Base-by-base conservation (phyloP, 2,329 filamentous ascomycete genomes). In the Diaporthe capsici region DNA sequence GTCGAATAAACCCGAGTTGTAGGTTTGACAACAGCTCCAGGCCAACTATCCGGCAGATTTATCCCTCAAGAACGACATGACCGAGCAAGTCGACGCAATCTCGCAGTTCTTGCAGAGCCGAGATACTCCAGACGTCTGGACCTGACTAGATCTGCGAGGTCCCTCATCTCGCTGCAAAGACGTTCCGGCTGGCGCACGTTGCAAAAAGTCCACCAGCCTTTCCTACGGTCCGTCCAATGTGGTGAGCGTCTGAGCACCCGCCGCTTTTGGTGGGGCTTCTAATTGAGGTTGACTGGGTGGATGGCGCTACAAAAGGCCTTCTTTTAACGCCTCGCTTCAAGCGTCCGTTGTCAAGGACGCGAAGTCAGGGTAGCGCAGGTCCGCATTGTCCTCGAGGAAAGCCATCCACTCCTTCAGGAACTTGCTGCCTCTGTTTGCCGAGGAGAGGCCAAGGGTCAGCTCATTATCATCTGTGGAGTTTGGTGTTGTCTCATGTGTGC, bases 341-440 rank as follows among this genome's bases (percentile, higher is more conserved):
- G 78, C 74, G 34, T 80, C 80, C 49, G 81, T 76, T 37, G 81
- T 76, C 49, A 89, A 77, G 17, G 83, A 83, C 9, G 86, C 83
- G 53, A 92, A 81, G 82, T 97, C 94, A 4, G 96, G 95, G 84
- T 98, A 98, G 81, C 97, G 89, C 79, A 98, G 86, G 85, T 98
- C 96, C 10, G 95, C 94, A 80, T 98, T 88, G 78, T 98, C 95
- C 84, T 98, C 96, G 42, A 98, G 87, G 83, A 94, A 96, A 13
- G 89, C 90, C 94, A 98, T 98, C 97, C 96, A 98, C 77, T 89
- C 89, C 84, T 95, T 95, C 77, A 98, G 88, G 82, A 98, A 98
- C 75, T 88, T 88, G 84, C 94, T 95, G 34, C 96, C 96, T 84
- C 95, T 98, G 80, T 79, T 57, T 78, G 78, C 47, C 28, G 74